Evolutionary conservation across 495 filamentous ascomycete genomes (phyloP), one percentile per base, ranked within the genome.

Genomic region (Aspergillus incahuasiensis): DNA sequence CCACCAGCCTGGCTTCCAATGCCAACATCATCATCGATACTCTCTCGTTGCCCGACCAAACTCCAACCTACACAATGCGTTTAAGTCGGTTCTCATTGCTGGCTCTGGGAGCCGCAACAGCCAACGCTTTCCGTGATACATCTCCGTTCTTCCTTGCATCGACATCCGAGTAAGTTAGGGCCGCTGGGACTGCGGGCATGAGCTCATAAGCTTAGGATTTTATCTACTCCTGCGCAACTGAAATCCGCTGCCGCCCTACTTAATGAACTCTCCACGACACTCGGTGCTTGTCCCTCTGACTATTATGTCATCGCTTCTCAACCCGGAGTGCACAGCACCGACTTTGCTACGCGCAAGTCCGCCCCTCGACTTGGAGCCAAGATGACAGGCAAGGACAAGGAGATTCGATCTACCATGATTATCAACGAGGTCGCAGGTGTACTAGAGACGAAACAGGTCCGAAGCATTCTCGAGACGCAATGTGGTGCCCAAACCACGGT

Each of bases 111-210:
- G 75, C 79, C 68, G 74, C 77, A 54, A 70, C 78, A 12, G 83
- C 75, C 48, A 76, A 81, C 35, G 91, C 91, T 15, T 92, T 95
- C 71, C 82, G 79, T 45, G 86, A 96, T 63, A 88, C 91, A 0
- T 91, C 90, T 41, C 92, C 92, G 15, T 94, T 95, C 66, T 79
- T 96, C 70, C 72, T 96, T 22, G 84, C 91, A 64, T 95, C 91
- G 21, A 87, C 82, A 34, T 82, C 87, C 48, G 75, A 84, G 90
- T 96, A 82, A 39, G 86, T 56, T 34, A 16, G 16, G 60, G 18
- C 13, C 24, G 22, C 25, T 24, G 35, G 20, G 24, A 21, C 15
- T 24, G 41, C 20, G 35, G 35, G 16, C 49, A 52, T 45, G 52
- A 56, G 44, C 70, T 73, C 69, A 75, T 62, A 46, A 57, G 58